These are phyloP conservation scores for Penicillium palitans DNA, from an alignment of 2,329 filamentous ascomycete species.

Conservation along the genomic window DNA sequence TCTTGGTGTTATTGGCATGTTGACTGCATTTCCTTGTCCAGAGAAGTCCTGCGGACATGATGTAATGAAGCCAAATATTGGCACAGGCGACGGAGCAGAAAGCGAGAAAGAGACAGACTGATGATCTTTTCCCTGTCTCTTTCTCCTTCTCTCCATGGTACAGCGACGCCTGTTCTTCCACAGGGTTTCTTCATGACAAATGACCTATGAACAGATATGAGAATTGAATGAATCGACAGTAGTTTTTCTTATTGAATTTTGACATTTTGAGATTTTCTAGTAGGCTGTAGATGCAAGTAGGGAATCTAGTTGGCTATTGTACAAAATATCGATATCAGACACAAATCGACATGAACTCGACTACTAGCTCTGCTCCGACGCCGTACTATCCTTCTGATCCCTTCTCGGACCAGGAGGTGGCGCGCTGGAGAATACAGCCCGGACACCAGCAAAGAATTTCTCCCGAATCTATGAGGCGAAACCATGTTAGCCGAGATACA, in stretches of 20 bases:
- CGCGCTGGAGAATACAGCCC: constrained; percentile 36
- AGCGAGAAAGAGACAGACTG: constrained; percentile 1
- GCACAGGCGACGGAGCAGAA: constrained; percentile 20
- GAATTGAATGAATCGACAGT: constrained; percentile 22
- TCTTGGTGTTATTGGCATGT: constrained; percentile 21
- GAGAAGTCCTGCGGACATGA: constrained; percentile 21
- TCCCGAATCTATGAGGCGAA: constrained; percentile 33
- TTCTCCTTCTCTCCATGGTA: constrained; percentile 17
- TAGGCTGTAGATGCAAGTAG: neutral
- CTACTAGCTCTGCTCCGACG: neutral
- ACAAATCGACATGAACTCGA: neutral
- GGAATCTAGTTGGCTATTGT: constrained; percentile 9
- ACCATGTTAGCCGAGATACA: constrained; percentile 2
- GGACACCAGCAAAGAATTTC: constrained; percentile 34
- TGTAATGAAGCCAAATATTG: constrained; percentile 25
- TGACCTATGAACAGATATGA: constrained; percentile 29
- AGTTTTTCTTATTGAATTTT: neutral
- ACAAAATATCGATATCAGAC: neutral
- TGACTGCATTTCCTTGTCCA: constrained; percentile 17
- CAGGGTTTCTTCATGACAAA: constrained; percentile 24
- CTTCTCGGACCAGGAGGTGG: constrained; percentile 31
- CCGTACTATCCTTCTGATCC: constrained; percentile 19
- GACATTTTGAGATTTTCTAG: neutral
- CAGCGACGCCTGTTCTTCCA: constrained; percentile 23
- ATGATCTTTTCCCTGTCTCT: neutral